phyloP scores from a whole-genome alignment of 2,329 filamentous ascomycete genomes.

The Didymella glomerata region DNA sequence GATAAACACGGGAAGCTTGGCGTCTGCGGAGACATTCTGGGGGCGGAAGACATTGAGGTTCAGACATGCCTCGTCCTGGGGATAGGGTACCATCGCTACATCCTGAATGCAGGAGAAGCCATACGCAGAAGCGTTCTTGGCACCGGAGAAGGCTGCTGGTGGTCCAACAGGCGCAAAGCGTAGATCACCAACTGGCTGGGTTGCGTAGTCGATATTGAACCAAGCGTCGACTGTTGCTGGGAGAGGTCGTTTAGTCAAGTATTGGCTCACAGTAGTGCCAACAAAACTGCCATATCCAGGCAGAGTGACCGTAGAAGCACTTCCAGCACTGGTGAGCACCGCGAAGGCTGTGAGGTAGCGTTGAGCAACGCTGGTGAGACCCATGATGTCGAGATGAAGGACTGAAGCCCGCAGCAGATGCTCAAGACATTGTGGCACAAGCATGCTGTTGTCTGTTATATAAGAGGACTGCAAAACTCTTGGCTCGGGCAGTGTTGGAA shows the following conservation, averaged over 20 bases:
- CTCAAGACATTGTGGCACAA: background rate
- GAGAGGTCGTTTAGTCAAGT: constrained; percentile 48
- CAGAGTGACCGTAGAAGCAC: constrained; percentile 33
- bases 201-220: constrained; percentile 59
- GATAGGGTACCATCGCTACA: constrained; percentile 43
- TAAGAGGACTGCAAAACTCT: constrained; percentile 5
- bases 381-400: constrained; percentile 13
- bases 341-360: constrained; percentile 18
- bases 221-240: constrained; percentile 55
- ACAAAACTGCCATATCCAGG: constrained; percentile 52
- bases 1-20: constrained; percentile 40
- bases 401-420: background rate
- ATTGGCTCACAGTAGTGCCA: constrained; percentile 49
- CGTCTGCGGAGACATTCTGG: constrained; percentile 22
- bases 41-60: constrained; percentile 42
- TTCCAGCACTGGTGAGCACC: constrained; percentile 4
- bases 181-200: constrained; percentile 46
- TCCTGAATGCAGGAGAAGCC: constrained; percentile 56
- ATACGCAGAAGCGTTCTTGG: constrained; percentile 50
- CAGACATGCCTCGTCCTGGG: constrained; percentile 36
- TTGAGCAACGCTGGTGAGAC: constrained; percentile 8
- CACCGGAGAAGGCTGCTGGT: constrained; percentile 51
- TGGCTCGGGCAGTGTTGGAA: constrained; percentile 8
- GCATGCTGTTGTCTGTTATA: constrained; percentile 10
- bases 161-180: constrained; percentile 53